Conservation (phyloP, 2,329 filamentous ascomycete species). For the Sclerotinia spermophila region DNA sequence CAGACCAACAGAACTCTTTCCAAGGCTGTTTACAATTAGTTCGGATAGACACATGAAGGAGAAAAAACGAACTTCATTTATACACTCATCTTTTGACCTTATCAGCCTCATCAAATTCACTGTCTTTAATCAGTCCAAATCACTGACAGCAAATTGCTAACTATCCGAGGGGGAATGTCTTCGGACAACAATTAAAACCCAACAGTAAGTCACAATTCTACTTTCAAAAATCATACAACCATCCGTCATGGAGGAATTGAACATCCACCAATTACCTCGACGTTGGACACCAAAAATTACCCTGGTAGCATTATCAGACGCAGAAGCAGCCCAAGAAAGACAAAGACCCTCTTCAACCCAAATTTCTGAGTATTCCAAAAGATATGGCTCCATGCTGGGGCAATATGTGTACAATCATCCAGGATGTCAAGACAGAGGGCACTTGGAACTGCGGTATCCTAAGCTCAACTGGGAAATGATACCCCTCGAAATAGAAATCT, state of each 20-base stretch:
- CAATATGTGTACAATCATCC: slow-evolving; percentile 11
- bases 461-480: slow-evolving; percentile 9
- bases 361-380: not conserved
- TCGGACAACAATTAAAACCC: not conserved
- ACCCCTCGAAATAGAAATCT: slow-evolving; percentile 14
- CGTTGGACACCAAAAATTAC: slow-evolving; percentile 7
- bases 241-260: slow-evolving; percentile 9
- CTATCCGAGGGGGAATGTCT: not conserved
- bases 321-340: not conserved
- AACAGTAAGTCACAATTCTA: slow-evolving; percentile 11
- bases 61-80: not conserved
- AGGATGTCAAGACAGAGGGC: slow-evolving; percentile 6
- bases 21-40: slow-evolving; percentile 14
- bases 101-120: slow-evolving; percentile 10
- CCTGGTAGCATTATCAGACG: not conserved
- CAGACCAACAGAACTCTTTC: slow-evolving; percentile 1
- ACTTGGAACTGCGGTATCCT: slow-evolving; percentile 13
- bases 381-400: slow-evolving; percentile 13
- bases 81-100: slow-evolving; percentile 5
- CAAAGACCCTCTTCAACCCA: not conserved
- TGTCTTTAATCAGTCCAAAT: not conserved
- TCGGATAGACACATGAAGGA: not conserved
- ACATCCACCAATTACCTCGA: not conserved
- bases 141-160: not conserved
- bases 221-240: not conserved